Evolutionary conservation across 2,329 filamentous ascomycete species (phyloP).

Genomic region (Taxawa tesnikishii): DNA sequence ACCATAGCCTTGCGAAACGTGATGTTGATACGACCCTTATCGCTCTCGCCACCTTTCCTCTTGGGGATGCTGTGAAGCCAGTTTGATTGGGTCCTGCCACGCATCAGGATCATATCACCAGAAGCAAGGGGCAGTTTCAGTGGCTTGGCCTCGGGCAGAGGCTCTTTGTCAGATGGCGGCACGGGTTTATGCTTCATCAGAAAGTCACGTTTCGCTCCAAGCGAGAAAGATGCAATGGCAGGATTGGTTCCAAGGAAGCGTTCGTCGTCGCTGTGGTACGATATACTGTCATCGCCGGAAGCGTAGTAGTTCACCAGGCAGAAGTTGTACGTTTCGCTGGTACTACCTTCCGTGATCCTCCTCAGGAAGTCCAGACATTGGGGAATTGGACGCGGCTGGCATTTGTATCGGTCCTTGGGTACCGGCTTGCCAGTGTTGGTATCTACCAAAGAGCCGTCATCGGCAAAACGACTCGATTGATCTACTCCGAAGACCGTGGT

Average conservation of each 20-base stretch:
- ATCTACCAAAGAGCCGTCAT: conserved; percentile 6
- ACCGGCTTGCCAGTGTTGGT: conserved; percentile 25
- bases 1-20: conserved; percentile 63
- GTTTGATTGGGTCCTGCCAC: conserved; percentile 58
- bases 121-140: conserved; percentile 45
- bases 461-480: conserved; percentile 51
- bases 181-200: conserved; percentile 65
- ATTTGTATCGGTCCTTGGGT: conserved; percentile 40
- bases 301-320: conserved; percentile 76
- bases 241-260: conserved; percentile 58
- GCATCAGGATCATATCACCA: conserved; percentile 73
- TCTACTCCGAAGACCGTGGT: conserved; percentile 50
- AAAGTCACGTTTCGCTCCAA: conserved; percentile 64
- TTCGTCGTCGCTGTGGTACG: conserved; percentile 73
- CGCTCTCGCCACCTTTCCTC: conserved; percentile 49
- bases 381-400: conserved; percentile 57
- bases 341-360: conserved; percentile 50
- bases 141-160: conserved; percentile 23
- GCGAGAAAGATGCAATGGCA: conserved; percentile 61
- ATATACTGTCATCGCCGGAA: conserved; percentile 63
- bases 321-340: conserved; percentile 61
- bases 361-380: conserved; percentile 55
- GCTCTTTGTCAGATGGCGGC: conserved; percentile 20
- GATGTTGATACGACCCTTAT: conserved; percentile 57
- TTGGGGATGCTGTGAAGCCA: conserved; percentile 75